Percentiles rank a stretch among this genome's conserved stretches.
Evolutionary conservation across 345 rosid genomes (phyloP).

Genomic region (Lepidium sativum): DNA sequence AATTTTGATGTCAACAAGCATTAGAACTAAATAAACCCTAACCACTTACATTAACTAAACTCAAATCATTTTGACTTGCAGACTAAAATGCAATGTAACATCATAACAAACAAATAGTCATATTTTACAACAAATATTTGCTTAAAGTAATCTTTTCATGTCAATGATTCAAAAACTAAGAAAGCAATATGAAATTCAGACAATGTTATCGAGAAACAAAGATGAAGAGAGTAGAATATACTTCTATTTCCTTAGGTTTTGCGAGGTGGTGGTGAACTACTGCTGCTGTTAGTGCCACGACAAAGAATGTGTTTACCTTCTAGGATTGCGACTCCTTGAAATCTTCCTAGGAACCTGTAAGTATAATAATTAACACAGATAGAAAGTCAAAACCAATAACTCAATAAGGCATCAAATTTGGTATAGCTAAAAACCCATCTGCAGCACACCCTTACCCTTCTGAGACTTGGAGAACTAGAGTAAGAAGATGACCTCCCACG

Average conservation of each 20-base stretch:
- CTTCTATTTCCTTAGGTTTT: slow-evolving; percentile 23
- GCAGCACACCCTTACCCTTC: slow-evolving; percentile 50
- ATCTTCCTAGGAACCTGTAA: slow-evolving; percentile 53
- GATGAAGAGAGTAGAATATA: too few relatives aligned
- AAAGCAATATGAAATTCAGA: too few relatives aligned
- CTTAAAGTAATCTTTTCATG: too few relatives aligned
- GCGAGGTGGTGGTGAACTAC: slow-evolving; percentile 77
- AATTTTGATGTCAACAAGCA: too few relatives aligned
- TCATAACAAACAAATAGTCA: too few relatives aligned
- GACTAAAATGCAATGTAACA: too few relatives aligned
- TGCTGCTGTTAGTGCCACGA: slow-evolving; percentile 38
- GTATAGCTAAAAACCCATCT: neutral
- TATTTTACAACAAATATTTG: too few relatives aligned
- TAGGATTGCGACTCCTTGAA: slow-evolving; percentile 93
- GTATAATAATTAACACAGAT: neutral
- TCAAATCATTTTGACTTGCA: too few relatives aligned
- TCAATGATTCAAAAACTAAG: too few relatives aligned
- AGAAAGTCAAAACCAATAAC: neutral
- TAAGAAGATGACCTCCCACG: slow-evolving; percentile 85
- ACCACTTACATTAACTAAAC: too few relatives aligned
- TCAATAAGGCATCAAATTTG: neutral
- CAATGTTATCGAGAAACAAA: too few relatives aligned
- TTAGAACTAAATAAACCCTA: too few relatives aligned
- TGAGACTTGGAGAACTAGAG: slow-evolving; percentile 85
- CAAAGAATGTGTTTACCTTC: slow-evolving; percentile 37